phyloP scores from a whole-genome alignment of 805 yeast species.

The Candida gorgasii region DNA sequence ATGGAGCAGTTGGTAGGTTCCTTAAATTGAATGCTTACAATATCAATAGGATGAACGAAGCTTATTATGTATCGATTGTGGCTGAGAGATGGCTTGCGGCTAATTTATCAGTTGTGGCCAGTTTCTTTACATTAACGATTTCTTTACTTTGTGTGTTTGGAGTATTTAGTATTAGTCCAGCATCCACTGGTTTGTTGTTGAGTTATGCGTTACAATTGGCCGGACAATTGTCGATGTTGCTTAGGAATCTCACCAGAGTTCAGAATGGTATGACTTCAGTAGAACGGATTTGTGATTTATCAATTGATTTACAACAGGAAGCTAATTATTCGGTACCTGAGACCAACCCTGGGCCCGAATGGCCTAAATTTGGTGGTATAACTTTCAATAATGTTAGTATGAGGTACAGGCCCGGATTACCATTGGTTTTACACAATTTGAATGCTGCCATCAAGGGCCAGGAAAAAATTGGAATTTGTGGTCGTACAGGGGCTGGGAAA shows the following conservation, averaged over 20 bases:
- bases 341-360: slow-evolving; percentile 40
- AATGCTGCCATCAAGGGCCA: slow-evolving; percentile 46
- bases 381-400: slow-evolving; percentile 50
- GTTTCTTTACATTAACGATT: slow-evolving; percentile 27
- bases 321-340: slow-evolving; percentile 53
- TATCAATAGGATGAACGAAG: slow-evolving; percentile 37
- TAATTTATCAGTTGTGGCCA: slow-evolving; percentile 31
- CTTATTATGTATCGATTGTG: slow-evolving; percentile 35
- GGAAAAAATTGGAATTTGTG: slow-evolving; percentile 83
- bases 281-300: slow-evolving; percentile 43
- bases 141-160: slow-evolving; percentile 35
- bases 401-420: slow-evolving; percentile 62
- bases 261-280: slow-evolving; percentile 44
- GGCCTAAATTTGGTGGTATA: slow-evolving; percentile 55
- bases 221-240: slow-evolving; percentile 34
- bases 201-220: slow-evolving; percentile 37
- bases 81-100: slow-evolving; percentile 41
- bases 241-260: slow-evolving; percentile 35
- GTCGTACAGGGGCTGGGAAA: slow-evolving; percentile 89
- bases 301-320: slow-evolving; percentile 63
- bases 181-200: slow-evolving; percentile 38
- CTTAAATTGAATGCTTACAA: slow-evolving; percentile 25
- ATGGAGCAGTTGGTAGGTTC: slow-evolving; percentile 25
- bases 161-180: slow-evolving; percentile 33
- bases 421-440: slow-evolving; percentile 53